A percentile compares a stretch with the other conserved stretches of the same genome.
phyloP scores from a whole-genome alignment of 1,139 yeast genomes.

The Wickerhamiella pararugosa region DNA sequence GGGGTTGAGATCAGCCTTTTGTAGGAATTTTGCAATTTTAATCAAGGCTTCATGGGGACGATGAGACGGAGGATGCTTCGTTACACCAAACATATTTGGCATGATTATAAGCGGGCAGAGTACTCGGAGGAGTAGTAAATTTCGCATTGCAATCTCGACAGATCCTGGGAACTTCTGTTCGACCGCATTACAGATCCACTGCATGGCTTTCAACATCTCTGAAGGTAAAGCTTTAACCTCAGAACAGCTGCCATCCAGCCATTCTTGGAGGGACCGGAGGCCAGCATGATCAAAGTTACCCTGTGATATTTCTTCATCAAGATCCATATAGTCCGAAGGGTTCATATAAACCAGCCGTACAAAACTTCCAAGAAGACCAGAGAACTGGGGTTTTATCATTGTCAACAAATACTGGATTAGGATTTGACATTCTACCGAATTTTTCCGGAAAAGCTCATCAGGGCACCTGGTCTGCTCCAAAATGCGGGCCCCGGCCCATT shows the following conservation, averaged over 20 bases:
- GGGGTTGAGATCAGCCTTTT: neutral
- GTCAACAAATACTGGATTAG: neutral
- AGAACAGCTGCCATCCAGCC: too few relatives aligned
- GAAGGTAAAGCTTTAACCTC: neutral
- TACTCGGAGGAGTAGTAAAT: constrained; percentile 3
- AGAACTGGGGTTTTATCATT: neutral
- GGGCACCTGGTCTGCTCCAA: constrained; percentile 1
- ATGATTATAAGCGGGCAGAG: constrained; percentile 5
- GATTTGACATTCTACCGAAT: constrained; percentile 1
- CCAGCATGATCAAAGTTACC: neutral
- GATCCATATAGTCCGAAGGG: neutral
- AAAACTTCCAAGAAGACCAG: neutral
- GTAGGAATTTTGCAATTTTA: constrained; percentile 3
- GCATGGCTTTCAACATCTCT: neutral
- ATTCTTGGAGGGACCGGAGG: too few relatives aligned
- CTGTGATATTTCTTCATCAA: neutral
- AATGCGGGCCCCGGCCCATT: constrained; percentile 1
- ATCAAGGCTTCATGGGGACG: neutral
- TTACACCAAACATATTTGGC: constrained; percentile 3
- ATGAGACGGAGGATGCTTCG: neutral
- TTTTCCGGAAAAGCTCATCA: constrained; percentile 4
- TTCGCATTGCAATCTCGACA: neutral
- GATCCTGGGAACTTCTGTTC: constrained; percentile 3
- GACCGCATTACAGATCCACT: neutral
- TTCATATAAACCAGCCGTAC: neutral